Evolutionary conservation across 2,329 filamentous ascomycete species (phyloP), one percentile per base, ranked within the genome.

Genomic region (Xenosphaeropsis pyriputrescens): DNA sequence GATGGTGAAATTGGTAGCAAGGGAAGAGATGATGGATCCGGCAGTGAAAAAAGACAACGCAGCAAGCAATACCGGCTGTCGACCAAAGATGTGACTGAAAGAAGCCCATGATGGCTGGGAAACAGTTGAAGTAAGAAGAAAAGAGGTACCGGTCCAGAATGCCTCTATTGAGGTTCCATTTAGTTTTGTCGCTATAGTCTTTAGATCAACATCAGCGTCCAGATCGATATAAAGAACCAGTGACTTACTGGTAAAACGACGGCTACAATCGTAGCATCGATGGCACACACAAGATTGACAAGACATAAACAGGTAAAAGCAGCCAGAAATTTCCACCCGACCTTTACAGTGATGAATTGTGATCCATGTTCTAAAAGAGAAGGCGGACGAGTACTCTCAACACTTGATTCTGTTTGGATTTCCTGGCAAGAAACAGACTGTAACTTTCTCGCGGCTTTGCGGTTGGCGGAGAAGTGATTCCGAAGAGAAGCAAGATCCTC

Each of bases 111-210:
- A 53, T 36, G 71, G 73, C 47, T 76, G 67, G 32, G 72, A 62
- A 30, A 75, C 67, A 1, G 77, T 74, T 37, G 70, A 74, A 68
- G 9, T 41, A 35, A 83, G 66, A 3, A 84, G 61, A 45, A 79
- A 84, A 14, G 72, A 72, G 6, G 77, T 81, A 3, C 76, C 78
- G 12, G 73, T 67, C 79, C 77, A 83, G 48, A 81, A 82, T 0
- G 74, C 72, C 54, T 80, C 62, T 22, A 73, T 64, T 2, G 67
- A 68, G 0, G 60, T 64, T 30, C 68, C 68, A 18, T 59, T 49
- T 6, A 75, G 57, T 6, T 58, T 64, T 30, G 77, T 56, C 8
- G 75, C 73, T 8, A 77, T 71, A 1, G 70, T 72, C 46, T 48
- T 32, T 6, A 36, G 18, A 33, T 18, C 36, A 29, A 26, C 8